phyloP scores from a whole-genome alignment of 2,329 filamentous ascomycete species.

The Botrytis porri region DNA sequence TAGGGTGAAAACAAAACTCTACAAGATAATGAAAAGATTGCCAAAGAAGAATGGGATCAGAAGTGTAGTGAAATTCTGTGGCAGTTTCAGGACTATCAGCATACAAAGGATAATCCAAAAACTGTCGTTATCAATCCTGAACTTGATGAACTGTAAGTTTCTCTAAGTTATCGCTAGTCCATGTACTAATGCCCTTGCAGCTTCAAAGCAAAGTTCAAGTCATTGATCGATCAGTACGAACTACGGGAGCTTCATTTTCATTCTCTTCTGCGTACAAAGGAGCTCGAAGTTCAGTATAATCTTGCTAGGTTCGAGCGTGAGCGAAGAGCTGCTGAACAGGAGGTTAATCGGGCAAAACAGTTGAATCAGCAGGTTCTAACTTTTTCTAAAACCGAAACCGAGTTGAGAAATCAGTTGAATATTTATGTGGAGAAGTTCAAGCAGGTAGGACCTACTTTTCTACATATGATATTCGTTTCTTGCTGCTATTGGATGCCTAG shows the following conservation, averaged over 20 bases:
- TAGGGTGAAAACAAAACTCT: conserved; percentile 92
- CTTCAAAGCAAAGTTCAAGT: conserved; percentile 85
- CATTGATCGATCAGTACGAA: conserved; percentile 95
- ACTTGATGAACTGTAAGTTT: conserved; percentile 74
- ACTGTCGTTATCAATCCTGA: conserved; percentile 81
- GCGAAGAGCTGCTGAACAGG: conserved; percentile 80
- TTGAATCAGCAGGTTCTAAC: conserved; percentile 90
- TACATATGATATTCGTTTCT: neutral
- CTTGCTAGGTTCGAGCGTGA: conserved; percentile 86
- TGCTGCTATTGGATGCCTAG: conserved; percentile 19
- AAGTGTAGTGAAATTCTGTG: conserved; percentile 76
- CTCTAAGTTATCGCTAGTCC: conserved; percentile 18
- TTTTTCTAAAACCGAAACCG: conserved; percentile 93
- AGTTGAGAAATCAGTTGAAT: conserved; percentile 90
- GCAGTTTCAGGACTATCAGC: conserved; percentile 84
- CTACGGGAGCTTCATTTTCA: conserved; percentile 92
- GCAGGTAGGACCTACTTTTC: conserved; percentile 65
- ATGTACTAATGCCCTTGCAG: conserved; percentile 50
- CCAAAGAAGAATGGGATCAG: conserved; percentile 78
- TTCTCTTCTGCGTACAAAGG: conserved; percentile 86
- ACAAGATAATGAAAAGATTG: conserved; percentile 79
- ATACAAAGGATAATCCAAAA: conserved; percentile 79
- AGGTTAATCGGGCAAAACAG: conserved; percentile 75
- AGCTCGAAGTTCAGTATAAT: conserved; percentile 91
- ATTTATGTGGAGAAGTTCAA: conserved; percentile 99